phyloP scores from a whole-genome alignment of 305 asterid species.

The Solanum chacoense region DNA sequence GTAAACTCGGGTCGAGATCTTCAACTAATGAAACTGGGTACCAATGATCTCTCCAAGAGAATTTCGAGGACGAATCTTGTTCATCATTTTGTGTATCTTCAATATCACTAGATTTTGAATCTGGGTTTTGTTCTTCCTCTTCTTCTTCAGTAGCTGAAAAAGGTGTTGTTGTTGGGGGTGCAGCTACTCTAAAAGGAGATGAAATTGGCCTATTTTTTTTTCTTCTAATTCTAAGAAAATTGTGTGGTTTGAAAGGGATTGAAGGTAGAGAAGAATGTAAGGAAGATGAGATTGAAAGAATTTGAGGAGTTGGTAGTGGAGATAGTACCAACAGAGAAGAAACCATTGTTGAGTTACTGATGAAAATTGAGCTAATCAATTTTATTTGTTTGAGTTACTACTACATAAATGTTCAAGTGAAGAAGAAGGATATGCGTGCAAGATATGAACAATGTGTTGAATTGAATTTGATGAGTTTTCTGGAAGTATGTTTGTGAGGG shows the following conservation, averaged over 20 bases:
- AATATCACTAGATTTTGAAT: constrained; percentile 5
- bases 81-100: constrained; percentile 29
- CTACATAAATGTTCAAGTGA: background rate
- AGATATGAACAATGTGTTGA: constrained; percentile 22
- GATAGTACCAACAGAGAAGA: background rate
- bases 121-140: background rate
- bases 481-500: constrained; percentile 15
- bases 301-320: constrained; percentile 1
- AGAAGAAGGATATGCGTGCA: constrained; percentile 62
- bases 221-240: background rate
- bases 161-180: constrained; percentile 42
- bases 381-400: background rate
- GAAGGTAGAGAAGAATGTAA: constrained; percentile 7
- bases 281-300: background rate
- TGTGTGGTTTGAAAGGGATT: background rate
- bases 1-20: constrained; percentile 72
- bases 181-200: constrained; percentile 37
- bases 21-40: constrained; percentile 90
- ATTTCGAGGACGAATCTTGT: constrained; percentile 44
- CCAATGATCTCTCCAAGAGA: constrained; percentile 96
- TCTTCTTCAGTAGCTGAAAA: constrained; percentile 13
- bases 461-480: constrained; percentile 1
- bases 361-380: background rate
- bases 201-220: constrained; percentile 14
- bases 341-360: constrained; percentile 2